Evolutionary conservation across 495 filamentous ascomycete species (phyloP), one percentile per base, ranked within the genome.

Genomic region (Lepidopterella palustris): DNA sequence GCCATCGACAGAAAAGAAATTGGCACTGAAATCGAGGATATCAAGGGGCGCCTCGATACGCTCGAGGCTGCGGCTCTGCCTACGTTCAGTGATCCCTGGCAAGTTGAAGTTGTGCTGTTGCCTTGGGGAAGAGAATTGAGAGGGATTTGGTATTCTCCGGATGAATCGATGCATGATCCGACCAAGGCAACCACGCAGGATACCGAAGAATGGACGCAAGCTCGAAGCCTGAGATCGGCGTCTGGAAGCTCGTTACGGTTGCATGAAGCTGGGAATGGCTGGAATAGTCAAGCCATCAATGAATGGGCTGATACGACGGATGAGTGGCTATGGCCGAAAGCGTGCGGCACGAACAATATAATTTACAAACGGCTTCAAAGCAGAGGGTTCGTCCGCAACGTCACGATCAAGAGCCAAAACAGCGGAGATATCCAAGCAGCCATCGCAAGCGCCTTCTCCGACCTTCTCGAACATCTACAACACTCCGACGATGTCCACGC

Each of bases 91-190:
- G 74, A 78, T n/a, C 84, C 85, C 4, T 87, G 83, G 84, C 77
- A 85, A 62, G 68, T 88, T 24, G 84, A 88, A 64, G 83, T 88
- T 20, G 76, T 87, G 18, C 79, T 87, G 52, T 64, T 87, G n/a
- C 85, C 85, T 29, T 88, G 84, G 71, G 81, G 79, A 8, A 66
- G 67, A 27, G 62, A 80, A 0, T 71, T 88, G 45, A 80, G 78
- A 64, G 81, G 81, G 5, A 70, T 87, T 29, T 88, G 85, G 85
- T 77, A 79, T 62, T 70, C 74, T 39, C 63, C 76, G 11, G 68
- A 75, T 53, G 77, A 81, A 10, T 77, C 79, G 25, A 68, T 73
- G 5, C 74, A 67, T 53, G 73, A 78, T 8, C 68, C 67, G 10
- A 65, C 73, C 31, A 70, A 69, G 13, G 26, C 39, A 42, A 68